Evolutionary conservation across 176 grass and related monocot genomes (phyloP).

Genomic region (Alopecurus myosuroides): DNA sequence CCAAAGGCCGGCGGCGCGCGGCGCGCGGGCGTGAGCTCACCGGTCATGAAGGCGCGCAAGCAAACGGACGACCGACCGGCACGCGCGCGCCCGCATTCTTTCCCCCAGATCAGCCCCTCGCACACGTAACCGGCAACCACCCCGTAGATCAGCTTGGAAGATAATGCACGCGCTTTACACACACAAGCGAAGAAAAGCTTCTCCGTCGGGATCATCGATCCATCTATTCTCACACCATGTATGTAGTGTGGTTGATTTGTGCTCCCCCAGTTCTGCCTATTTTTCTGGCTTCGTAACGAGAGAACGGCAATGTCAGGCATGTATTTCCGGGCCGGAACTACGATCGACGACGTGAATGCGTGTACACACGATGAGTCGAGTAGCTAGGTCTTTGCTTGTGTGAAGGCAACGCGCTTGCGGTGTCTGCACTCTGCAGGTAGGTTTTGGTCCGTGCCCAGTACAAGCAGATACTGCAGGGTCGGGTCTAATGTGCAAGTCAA

Average conservation of each 20-base stretch:
- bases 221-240: neutral
- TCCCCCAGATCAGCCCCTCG: neutral
- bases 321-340: no score
- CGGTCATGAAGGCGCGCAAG: conserved; percentile 23
- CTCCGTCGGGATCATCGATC: neutral
- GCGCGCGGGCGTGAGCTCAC: neutral
- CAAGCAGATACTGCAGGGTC: no score
- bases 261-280: neutral
- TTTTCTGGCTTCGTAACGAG: no score
- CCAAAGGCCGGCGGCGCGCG: neutral
- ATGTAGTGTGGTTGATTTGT: neutral
- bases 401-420: no score
- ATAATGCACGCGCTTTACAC: neutral
- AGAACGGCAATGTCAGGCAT: no score
- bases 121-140: neutral
- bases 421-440: no score
- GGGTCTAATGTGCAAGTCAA: no score
- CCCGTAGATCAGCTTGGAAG: neutral
- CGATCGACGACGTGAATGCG: no score
- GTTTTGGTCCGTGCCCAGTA: no score
- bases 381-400: no score
- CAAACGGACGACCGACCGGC: neutral
- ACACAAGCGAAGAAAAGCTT: neutral
- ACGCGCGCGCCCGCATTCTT: conserved; percentile 6
- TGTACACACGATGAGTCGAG: no score